Conservation (phyloP, 2,329 filamentous ascomycete genomes). For the Graphilbum ipis-grandicollis region DNA sequence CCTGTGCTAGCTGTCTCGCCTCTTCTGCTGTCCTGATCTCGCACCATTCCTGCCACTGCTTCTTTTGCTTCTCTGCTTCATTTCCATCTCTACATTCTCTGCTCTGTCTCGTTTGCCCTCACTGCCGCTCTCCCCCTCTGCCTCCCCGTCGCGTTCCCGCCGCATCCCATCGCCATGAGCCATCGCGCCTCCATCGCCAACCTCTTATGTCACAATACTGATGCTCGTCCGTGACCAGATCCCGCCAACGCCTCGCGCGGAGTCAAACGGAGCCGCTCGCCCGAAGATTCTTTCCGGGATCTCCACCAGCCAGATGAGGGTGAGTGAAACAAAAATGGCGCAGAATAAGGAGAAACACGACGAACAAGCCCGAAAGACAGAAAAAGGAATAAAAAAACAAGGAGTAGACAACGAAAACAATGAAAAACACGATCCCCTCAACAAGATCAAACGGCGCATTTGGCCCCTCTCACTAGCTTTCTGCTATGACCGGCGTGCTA, state of each 20-base stretch:
- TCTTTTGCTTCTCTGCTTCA: too few species aligned
- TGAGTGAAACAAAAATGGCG: slow-evolving; percentile 30
- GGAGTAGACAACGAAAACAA: too few species aligned
- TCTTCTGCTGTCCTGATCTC: slow-evolving; percentile 2
- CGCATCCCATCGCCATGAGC: slow-evolving; percentile 3
- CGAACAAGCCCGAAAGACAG: background rate
- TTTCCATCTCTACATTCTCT: too few species aligned
- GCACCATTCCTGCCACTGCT: too few species aligned
- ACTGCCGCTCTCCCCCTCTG: too few species aligned
- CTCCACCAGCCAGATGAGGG: slow-evolving; percentile 45
- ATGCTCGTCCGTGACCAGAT: slow-evolving; percentile 5
- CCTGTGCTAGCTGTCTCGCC: background rate
- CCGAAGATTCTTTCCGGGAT: slow-evolving; percentile 46
- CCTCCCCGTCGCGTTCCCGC: too few species aligned
- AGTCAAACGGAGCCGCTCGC: slow-evolving; percentile 65
- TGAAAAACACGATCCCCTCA: too few species aligned
- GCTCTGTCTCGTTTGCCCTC: background rate
- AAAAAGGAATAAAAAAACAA: too few species aligned
- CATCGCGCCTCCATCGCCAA: slow-evolving; percentile 13
- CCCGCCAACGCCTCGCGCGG: slow-evolving; percentile 31
- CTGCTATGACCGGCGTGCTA: too few species aligned
- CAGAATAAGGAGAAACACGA: background rate
- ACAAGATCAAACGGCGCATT: too few species aligned
- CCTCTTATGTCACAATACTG: slow-evolving; percentile 1
- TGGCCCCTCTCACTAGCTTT: too few species aligned